Base-by-base conservation (phyloP, 148 eudicot genomes). In the Nepenthes gracilis region DNA sequence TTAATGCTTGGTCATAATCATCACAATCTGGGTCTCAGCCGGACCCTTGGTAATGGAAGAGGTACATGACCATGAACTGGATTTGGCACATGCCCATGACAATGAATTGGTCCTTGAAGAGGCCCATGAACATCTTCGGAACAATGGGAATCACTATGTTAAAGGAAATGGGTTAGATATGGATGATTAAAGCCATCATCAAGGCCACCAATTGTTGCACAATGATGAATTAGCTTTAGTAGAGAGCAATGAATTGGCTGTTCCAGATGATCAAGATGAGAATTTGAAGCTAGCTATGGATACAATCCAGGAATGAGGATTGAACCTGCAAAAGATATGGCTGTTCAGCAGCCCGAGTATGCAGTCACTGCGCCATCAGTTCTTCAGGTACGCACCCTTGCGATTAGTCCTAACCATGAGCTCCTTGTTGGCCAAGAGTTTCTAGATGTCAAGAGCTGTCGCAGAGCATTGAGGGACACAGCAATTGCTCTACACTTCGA, bases 401-500 rank as follows among this genome's bases (percentile, higher is more conserved):
- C 67, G 57, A 43, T 63, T 9, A 60, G 48, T 32, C 78, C 85
- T 54, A 60, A 49, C 47, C 69, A 76, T 52, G 83, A 78, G 69
- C 63, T 82, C 51, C 72, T 54, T 59, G 79, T 82, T 6, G 86
- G 86, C 32, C 86, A 82, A 67, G 86, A 82, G 62, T 82, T 82
- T 37, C 77, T 79, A 0, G 86, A 82, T 72, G 86, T 79, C 23
- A 66, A 67, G 74, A 75, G 81, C 62, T 79, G 81, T 40, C 76
- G 86, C 5, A 74, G 81, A 61, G 86, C 83, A 52, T 62, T 82
- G 61, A 79, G 83, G 64, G 79, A 82, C 68, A 66, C 74, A 9
- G 83, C 83, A 34, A 82, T 82, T 71, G 83, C 83, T 60, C 77
- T 79, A 6, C 86, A 79, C 68, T 82, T 82, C 49, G 86, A 82